phyloP scores from a whole-genome alignment of 495 filamentous ascomycete genomes.

The Aspergillus panamensis region DNA sequence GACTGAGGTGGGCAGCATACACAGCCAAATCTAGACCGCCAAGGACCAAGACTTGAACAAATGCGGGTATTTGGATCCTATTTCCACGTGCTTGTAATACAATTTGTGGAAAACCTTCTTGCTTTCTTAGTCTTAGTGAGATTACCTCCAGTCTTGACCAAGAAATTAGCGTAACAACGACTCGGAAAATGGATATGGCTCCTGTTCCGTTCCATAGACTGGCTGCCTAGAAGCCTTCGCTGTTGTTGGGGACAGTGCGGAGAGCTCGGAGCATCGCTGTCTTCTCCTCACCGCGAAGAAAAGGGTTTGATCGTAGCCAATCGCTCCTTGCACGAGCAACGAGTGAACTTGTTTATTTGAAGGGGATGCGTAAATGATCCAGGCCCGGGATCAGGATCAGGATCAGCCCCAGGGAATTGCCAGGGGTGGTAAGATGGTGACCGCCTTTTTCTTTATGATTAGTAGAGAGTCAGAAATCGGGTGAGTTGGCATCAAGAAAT shows the following conservation, averaged over 20 bases:
- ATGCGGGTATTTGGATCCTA: not conserved
- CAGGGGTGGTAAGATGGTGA: not conserved
- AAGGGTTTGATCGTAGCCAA: not conserved
- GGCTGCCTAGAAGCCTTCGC: not conserved
- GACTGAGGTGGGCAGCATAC: not conserved
- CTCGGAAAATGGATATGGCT: not conserved
- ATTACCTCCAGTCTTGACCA: not conserved
- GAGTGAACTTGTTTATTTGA: not conserved
- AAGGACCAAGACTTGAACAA: not conserved
- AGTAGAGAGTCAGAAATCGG: no score
- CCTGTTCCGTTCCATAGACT: not conserved
- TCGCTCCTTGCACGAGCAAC: not conserved
- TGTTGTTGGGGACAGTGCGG: not conserved
- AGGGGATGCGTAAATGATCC: not conserved
- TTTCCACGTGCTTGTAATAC: not conserved
- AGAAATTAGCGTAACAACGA: not conserved
- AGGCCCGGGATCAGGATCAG: conserved; percentile 2
- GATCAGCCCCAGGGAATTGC: not conserved
- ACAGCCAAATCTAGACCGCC: not conserved
- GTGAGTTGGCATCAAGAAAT: not conserved
- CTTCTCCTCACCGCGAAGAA: not conserved
- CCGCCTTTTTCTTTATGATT: not conserved
- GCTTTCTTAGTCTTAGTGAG: not conserved
- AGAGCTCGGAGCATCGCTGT: not conserved
- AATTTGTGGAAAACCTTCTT: not conserved